Conservation (phyloP, 2,329 filamentous ascomycete species). For the Talaromyces albobiverticillius region DNA sequence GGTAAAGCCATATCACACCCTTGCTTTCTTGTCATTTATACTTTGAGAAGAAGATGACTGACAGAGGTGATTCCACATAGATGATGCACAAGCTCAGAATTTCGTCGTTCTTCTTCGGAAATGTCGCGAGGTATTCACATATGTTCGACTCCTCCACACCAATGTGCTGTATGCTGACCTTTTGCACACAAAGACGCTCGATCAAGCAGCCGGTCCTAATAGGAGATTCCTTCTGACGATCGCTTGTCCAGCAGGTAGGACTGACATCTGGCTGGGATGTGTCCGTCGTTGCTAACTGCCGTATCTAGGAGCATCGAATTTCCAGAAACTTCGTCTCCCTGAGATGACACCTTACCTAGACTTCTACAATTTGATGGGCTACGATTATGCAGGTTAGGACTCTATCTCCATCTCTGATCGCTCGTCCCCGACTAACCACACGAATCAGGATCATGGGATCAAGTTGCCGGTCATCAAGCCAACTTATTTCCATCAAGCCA, state of each 20-base stretch:
- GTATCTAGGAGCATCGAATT: constrained; percentile 23
- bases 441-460: constrained; percentile 49
- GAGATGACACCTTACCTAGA: constrained; percentile 49
- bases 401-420: too few relatives aligned
- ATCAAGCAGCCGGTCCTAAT: constrained; percentile 36
- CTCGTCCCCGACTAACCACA: neutral
- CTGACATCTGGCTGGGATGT: neutral
- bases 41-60: neutral
- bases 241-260: constrained; percentile 46
- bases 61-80: constrained; percentile 18
- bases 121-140: constrained; percentile 34
- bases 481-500: constrained; percentile 65
- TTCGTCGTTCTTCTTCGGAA: constrained; percentile 43
- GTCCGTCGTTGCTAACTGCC: constrained; percentile 28
- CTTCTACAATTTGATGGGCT: constrained; percentile 46
- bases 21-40: too few relatives aligned
- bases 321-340: constrained; percentile 35
- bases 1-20: neutral
- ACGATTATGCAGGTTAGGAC: constrained; percentile 16
- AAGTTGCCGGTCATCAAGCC: constrained; percentile 70
- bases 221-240: constrained; percentile 49
- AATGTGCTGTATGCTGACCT: neutral
- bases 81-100: constrained; percentile 42
- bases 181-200: constrained; percentile 27
- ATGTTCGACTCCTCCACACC: constrained; percentile 12